Percentiles rank a stretch among this genome's conserved stretches.
These are phyloP conservation scores for Knufia fluminis DNA, from an alignment of 2,329 filamentous ascomycete genomes.

Conservation along the genomic window DNA sequence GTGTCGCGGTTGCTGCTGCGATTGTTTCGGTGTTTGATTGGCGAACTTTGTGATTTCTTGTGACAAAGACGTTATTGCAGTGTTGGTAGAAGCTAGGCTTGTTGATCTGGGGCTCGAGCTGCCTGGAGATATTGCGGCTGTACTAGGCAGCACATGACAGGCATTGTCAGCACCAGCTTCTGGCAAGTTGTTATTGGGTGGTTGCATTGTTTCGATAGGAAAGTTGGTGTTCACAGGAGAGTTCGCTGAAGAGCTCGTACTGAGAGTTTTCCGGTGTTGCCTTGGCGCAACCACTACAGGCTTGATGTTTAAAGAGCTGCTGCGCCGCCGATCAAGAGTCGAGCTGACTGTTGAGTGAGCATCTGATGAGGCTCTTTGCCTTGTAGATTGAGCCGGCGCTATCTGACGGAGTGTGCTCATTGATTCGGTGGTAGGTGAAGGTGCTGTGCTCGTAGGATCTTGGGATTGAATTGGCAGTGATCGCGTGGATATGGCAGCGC, in stretches of 20 bases:
- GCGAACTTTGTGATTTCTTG: slow-evolving; percentile 13
- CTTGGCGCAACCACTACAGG: neutral
- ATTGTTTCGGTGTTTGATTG: slow-evolving; percentile 11
- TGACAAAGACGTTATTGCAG: slow-evolving; percentile 15
- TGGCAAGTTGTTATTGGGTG: neutral
- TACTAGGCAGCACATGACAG: neutral
- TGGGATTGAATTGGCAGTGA: neutral
- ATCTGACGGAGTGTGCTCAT: neutral
- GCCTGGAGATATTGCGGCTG: slow-evolving; percentile 10
- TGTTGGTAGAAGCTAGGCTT: slow-evolving; percentile 19
- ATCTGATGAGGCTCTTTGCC: neutral
- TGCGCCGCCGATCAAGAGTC: neutral
- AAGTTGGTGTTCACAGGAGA: neutral
- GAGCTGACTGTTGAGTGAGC: neutral
- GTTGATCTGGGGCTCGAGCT: slow-evolving; percentile 19
- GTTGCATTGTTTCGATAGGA: neutral
- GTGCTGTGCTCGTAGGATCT: neutral
- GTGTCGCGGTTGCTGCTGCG: neutral
- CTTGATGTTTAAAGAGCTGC: slow-evolving; percentile 6
- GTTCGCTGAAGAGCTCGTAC: slow-evolving; percentile 14
- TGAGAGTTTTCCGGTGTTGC: slow-evolving; percentile 18
- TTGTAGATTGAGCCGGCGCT: neutral
- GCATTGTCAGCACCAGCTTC: neutral
- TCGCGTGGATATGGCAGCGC: neutral
- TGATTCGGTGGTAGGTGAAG: neutral